phyloP scores from a whole-genome alignment of 2,329 filamentous ascomycete genomes.

The Clarireedia monteithiana region DNA sequence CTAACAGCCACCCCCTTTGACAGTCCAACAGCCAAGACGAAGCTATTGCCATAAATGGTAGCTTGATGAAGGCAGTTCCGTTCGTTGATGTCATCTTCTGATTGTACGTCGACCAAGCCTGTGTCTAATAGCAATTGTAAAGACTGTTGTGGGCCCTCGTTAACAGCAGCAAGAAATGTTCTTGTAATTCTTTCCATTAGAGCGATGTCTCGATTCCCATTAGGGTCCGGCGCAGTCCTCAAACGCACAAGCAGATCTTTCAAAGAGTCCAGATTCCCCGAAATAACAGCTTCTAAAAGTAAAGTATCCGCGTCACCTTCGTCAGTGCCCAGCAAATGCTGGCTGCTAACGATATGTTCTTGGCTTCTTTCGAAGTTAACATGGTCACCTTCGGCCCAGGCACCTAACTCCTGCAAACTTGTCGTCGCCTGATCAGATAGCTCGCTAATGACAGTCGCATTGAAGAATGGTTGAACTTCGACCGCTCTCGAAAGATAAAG shows the following conservation, averaged over 20 bases:
- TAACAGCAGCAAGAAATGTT: slow-evolving; percentile 83
- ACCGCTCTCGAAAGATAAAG: slow-evolving; percentile 92
- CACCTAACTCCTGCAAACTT: slow-evolving; percentile 88
- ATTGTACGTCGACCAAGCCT: slow-evolving; percentile 77
- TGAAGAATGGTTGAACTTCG: slow-evolving; percentile 97
- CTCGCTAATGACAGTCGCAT: slow-evolving; percentile 92
- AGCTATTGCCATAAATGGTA: slow-evolving; percentile 82
- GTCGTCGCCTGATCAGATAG: slow-evolving; percentile 95
- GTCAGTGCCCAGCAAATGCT: slow-evolving; percentile 64
- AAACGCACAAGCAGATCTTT: slow-evolving; percentile 75
- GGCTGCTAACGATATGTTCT: slow-evolving; percentile 58
- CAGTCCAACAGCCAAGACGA: slow-evolving; percentile 72
- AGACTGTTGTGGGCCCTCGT: slow-evolving; percentile 72
- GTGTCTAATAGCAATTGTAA: slow-evolving; percentile 73
- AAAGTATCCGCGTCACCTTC: slow-evolving; percentile 86
- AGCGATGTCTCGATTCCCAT: slow-evolving; percentile 48
- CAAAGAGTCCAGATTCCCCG: slow-evolving; percentile 69
- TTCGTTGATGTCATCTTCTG: slow-evolving; percentile 96
- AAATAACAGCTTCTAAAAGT: slow-evolving; percentile 77
- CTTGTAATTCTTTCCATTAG: slow-evolving; percentile 73
- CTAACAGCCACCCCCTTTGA: slow-evolving; percentile 66
- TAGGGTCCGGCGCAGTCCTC: slow-evolving; percentile 44
- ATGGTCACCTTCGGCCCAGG: slow-evolving; percentile 94
- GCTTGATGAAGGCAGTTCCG: slow-evolving; percentile 94
- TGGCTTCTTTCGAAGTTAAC: slow-evolving; percentile 63